Percentiles rank a stretch among this genome's conserved stretches.
Evolutionary conservation across 345 rosid species (phyloP).

Genomic region (Camelina hispida): DNA sequence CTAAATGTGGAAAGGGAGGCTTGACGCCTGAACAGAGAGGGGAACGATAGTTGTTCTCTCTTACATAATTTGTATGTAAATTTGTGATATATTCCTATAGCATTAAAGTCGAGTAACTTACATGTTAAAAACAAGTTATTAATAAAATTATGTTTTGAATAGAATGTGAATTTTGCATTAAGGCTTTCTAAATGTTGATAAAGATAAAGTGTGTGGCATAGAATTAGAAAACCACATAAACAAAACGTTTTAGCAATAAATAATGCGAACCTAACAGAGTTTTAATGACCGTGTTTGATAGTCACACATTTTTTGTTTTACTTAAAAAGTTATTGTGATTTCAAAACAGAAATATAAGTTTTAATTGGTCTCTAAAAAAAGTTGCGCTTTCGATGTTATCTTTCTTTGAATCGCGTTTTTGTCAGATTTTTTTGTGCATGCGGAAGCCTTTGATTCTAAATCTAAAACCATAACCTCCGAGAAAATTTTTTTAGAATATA

Average conservation of each 20-base stretch:
- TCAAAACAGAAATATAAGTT: neutral
- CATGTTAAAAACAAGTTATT: neutral
- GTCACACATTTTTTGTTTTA: neutral
- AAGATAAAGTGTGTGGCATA: neutral
- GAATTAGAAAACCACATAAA: neutral
- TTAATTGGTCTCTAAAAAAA: too few relatives aligned
- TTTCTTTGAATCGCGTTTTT: neutral
- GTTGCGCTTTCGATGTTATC: neutral
- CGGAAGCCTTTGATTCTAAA: neutral
- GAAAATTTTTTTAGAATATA: neutral
- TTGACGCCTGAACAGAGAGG: conserved; percentile 81
- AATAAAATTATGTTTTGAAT: neutral
- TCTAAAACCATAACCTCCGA: neutral
- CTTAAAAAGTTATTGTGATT: neutral
- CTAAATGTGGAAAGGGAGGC: conserved; percentile 75
- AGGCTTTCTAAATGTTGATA: neutral
- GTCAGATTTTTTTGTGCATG: neutral
- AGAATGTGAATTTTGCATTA: neutral
- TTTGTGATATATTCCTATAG: neutral
- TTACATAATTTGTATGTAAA: neutral
- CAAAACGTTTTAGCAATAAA: neutral
- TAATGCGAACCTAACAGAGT: too few relatives aligned
- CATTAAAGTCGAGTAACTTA: neutral
- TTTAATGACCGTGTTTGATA: neutral
- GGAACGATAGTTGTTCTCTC: conserved; percentile 49